phyloP scores from a whole-genome alignment of 2,329 filamentous ascomycete genomes.

The Colletotrichum limetticola region DNA sequence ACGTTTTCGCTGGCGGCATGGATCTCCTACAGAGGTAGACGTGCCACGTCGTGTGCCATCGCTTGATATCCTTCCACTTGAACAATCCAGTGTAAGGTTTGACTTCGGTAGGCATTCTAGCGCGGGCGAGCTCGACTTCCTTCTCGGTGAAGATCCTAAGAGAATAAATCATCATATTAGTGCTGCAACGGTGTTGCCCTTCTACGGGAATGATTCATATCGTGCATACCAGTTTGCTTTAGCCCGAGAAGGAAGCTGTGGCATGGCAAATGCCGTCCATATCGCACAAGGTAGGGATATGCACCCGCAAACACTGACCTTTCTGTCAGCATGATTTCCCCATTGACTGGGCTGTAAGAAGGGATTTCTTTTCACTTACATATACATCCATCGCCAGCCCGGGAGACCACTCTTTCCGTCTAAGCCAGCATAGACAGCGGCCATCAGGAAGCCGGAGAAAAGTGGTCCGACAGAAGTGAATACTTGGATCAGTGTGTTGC shows the following conservation, averaged over 20 bases:
- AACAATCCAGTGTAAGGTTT: conserved; percentile 41
- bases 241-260: conserved; percentile 39
- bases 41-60: conserved; percentile 44
- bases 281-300: conserved; percentile 40
- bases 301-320: conserved; percentile 38
- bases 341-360: background rate
- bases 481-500: conserved; percentile 43
- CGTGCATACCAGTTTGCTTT: conserved; percentile 40
- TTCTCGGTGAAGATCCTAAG: conserved; percentile 39
- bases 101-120: conserved; percentile 39
- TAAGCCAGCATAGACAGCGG: conserved; percentile 37
- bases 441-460: conserved; percentile 43
- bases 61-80: conserved; percentile 43
- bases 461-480: conserved; percentile 41
- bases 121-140: conserved; percentile 38
- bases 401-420: conserved; percentile 37
- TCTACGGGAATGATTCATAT: too few relatives aligned
- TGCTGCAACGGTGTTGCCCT: background rate
- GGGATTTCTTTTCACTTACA: conserved; percentile 32
- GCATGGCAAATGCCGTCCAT: conserved; percentile 42
- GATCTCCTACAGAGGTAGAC: conserved; percentile 40
- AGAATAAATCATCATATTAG: background rate
- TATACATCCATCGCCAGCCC: conserved; percentile 43
- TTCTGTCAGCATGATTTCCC: background rate
- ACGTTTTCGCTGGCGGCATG: background rate